Conservation (phyloP, 2,329 filamentous ascomycete genomes). For the Xylaria sp. region DNA sequence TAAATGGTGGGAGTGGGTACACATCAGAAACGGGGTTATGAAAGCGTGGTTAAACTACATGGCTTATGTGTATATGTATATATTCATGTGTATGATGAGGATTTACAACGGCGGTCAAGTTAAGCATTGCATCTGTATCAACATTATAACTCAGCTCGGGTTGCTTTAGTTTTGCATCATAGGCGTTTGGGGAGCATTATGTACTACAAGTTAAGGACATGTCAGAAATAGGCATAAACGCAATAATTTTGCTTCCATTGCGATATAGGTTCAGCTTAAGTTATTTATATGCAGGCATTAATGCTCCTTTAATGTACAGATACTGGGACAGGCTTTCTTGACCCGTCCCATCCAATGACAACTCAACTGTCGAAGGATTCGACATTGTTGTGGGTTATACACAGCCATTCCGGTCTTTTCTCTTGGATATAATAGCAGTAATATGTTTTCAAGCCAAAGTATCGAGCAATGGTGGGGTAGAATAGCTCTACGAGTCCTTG, state of each 20-base stretch:
- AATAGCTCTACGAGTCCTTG: conserved; percentile 21
- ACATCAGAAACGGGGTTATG: not conserved
- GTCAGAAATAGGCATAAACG: not conserved
- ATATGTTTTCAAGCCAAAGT: not conserved
- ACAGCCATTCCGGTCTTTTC: not conserved
- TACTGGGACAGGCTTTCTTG: not conserved
- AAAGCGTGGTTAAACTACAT: not conserved
- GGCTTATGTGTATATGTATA: conserved; percentile 10
- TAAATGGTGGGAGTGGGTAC: not conserved
- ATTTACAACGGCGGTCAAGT: not conserved
- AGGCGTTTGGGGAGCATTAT: conserved; percentile 13
- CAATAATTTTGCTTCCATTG: not conserved
- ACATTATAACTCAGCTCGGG: not conserved
- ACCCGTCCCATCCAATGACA: not conserved
- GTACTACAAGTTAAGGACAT: not conserved
- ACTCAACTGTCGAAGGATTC: not conserved
- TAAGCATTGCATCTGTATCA: not conserved
- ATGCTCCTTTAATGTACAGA: conserved; percentile 11
- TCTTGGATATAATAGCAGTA: not conserved
- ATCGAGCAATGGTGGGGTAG: not conserved
- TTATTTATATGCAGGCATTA: not conserved
- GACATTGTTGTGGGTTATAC: not conserved
- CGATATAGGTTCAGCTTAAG: no score
- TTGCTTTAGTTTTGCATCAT: conserved; percentile 13
- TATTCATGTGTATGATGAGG: conserved; percentile 12